Percentiles rank a stretch among this genome's conserved stretches.
Conservation (phyloP, 192 early-diverging fungal species). For the Funneliformis geosporum region DNA sequence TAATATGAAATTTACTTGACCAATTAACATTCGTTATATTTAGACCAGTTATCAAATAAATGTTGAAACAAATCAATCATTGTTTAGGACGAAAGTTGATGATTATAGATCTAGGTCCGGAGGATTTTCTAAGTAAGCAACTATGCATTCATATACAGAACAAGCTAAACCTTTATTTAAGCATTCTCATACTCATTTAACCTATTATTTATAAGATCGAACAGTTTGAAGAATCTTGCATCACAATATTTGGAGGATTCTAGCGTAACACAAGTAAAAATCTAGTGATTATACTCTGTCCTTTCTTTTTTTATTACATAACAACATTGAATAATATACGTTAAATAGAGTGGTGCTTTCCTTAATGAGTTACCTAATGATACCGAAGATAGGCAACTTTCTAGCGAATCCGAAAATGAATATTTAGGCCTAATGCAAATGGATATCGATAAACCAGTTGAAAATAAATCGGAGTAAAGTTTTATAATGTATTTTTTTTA, state of each 20-base stretch:
- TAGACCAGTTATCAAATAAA: not conserved
- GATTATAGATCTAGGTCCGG: slow-evolving; percentile 4
- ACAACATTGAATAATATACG: not conserved
- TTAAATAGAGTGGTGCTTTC: not conserved
- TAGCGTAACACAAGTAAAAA: slow-evolving; percentile 57
- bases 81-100: not conserved
- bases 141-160: not conserved
- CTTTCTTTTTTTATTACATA: not conserved
- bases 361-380: not conserved
- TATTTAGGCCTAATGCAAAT: not conserved
- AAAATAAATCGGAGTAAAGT: not conserved
- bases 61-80: not conserved
- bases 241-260: slow-evolving; percentile 62
- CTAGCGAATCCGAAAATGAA: not conserved
- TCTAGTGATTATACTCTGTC: not conserved
- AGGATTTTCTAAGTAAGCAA: not conserved
- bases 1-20: not conserved
- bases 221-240: slow-evolving; percentile 47
- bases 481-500: not conserved
- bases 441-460: not conserved
- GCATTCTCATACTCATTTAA: not conserved
- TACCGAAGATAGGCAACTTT: not conserved
- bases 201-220: not conserved
- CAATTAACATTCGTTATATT: not conserved
- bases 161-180: not conserved